Evolutionary conservation across 495 filamentous ascomycete species (phyloP), one percentile per base, ranked within the genome.

Genomic region (Penicillium herquei): DNA sequence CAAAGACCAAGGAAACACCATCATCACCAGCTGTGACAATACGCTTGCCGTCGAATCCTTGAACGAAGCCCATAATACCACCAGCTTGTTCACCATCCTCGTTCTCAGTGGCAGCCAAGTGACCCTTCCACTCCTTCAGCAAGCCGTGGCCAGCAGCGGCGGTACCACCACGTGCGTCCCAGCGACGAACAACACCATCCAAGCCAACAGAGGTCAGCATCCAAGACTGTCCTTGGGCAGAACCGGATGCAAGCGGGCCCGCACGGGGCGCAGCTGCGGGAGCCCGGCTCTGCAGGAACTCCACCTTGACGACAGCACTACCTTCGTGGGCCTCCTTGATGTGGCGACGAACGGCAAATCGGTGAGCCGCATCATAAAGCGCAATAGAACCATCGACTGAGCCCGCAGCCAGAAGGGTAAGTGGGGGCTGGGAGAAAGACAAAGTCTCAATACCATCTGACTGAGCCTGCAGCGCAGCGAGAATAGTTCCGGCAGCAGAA

Each of bases 11-110:
- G 35, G 80, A 73, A 44, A 92, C 74, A 11, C 83, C 84, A 72
- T 97, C 92, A 77, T 97, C 92, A 26, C 92, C 92, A 3, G 90
- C 92, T 14, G 92, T 97, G 11, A 93, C 84, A 26, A 96, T 78
- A 57, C 84, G 79, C 64, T 76, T 74, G 21, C 75, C 70, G 53
- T 87, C 85, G 2, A 84, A 84, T 34, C 83, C 85, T 72, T 96
- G 88, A 47, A 94, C 89, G 68, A 96, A 97, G 0, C 87, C 92
- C 69, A 97, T 74, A 33, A 97, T 88, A 49, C 92, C 92, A 33
- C 91, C 91, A n/a, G 74, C 69, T 45, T 77, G 76, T 56, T 77
- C 76, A 13, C 73, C 76, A n/a, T 76, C 73, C 5, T 70, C 66
- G 5, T 89, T 90, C 61, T 96, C 91, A 0, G 87, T 85, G 31